Evolutionary conservation across 1,284 basidiomycete species (phyloP).

Genomic region (Pisolithus thermaeus): DNA sequence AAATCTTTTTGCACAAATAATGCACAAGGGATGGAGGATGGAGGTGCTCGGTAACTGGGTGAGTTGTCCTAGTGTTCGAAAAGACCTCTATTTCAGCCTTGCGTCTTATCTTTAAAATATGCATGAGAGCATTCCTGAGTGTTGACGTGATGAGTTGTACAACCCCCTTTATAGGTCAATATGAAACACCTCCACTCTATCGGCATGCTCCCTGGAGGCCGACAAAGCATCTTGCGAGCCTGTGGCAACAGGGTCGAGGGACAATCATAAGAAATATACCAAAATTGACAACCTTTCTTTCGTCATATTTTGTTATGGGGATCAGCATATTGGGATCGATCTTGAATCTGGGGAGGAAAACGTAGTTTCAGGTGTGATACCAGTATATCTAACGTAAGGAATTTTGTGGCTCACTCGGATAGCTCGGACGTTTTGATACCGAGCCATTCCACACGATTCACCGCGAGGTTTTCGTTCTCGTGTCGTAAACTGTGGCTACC

Average conservation of each 20-base stretch:
- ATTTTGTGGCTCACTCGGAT: constrained; percentile 36
- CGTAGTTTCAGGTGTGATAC: neutral
- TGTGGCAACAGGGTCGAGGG: constrained; percentile 22
- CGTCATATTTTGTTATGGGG: constrained; percentile 66
- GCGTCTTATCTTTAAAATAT: constrained; percentile 70
- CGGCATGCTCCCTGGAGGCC: constrained; percentile 42
- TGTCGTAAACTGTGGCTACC: constrained; percentile 61
- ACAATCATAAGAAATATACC: constrained; percentile 2
- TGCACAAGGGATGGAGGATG: constrained; percentile 18
- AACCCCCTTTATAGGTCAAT: neutral
- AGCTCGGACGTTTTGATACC: constrained; percentile 73
- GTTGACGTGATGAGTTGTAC: neutral
- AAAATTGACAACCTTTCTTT: constrained; percentile 52
- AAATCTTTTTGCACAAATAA: constrained; percentile 25
- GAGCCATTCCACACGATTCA: constrained; percentile 68
- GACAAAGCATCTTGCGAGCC: constrained; percentile 65
- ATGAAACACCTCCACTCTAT: constrained; percentile 62
- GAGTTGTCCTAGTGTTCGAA: constrained; percentile 14
- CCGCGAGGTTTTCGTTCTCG: constrained; percentile 58
- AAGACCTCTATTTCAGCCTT: constrained; percentile 90
- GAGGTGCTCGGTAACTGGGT: constrained; percentile 2
- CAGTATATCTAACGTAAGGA: neutral
- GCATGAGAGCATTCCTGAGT: constrained; percentile 66
- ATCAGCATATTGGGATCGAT: constrained; percentile 59
- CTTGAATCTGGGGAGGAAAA: constrained; percentile 40